Evolutionary conservation across 1,284 basidiomycete genomes (phyloP).

Genomic region (Ceratobasidium sp.): DNA sequence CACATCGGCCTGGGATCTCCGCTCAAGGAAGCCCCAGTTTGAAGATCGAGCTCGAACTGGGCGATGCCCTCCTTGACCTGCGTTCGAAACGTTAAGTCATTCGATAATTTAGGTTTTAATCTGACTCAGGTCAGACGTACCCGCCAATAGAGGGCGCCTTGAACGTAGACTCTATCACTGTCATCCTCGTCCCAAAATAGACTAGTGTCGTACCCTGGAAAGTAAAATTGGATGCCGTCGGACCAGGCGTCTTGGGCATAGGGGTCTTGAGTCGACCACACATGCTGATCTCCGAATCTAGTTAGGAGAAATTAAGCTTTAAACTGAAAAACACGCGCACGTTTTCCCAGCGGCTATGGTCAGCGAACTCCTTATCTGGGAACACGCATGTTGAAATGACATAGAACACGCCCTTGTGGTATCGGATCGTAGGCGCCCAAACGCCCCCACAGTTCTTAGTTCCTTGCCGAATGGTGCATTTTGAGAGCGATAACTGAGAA

Average conservation of each 20-base stretch:
- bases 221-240: slow-evolving; percentile 35
- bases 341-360: slow-evolving; percentile 34
- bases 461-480: slow-evolving; percentile 31
- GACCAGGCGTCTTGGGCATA: slow-evolving; percentile 35
- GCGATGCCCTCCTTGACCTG: slow-evolving; percentile 31
- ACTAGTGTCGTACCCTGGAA: slow-evolving; percentile 38
- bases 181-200: slow-evolving; percentile 36
- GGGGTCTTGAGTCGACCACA: slow-evolving; percentile 35
- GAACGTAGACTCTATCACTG: slow-evolving; percentile 30
- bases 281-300: neutral
- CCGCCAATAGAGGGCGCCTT: slow-evolving; percentile 35
- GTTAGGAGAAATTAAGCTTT: neutral
- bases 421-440: slow-evolving; percentile 39
- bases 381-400: slow-evolving; percentile 36
- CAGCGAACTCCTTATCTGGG: slow-evolving; percentile 17
- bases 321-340: neutral
- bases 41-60: slow-evolving; percentile 33
- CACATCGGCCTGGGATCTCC: slow-evolving; percentile 24
- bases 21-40: slow-evolving; percentile 33
- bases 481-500: slow-evolving; percentile 13
- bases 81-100: neutral
- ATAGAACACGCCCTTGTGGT: slow-evolving; percentile 36
- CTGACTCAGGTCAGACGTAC: slow-evolving; percentile 24
- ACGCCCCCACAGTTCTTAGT: slow-evolving; percentile 36
- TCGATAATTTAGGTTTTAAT: neutral